phyloP scores from a whole-genome alignment of 352 stramenopile genomes.

The Phytophthora hybrid region DNA sequence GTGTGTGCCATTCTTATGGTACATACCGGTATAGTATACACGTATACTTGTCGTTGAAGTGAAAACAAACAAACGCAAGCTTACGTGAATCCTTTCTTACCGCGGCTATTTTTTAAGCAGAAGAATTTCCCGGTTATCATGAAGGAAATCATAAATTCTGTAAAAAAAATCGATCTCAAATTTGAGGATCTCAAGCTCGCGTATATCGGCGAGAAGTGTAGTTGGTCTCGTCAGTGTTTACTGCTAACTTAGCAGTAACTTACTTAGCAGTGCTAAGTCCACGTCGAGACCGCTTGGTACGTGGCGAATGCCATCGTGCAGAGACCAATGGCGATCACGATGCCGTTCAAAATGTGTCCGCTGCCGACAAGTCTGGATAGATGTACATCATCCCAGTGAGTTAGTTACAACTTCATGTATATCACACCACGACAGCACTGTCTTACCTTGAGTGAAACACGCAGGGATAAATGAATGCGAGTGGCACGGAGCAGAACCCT shows the following conservation, averaged over 20 bases:
- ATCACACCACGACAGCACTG: not conserved
- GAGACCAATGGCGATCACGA: constrained; percentile 51
- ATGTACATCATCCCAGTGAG: not conserved
- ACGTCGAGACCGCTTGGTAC: constrained; percentile 55
- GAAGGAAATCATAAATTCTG: too few relatives aligned
- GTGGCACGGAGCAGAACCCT: constrained; percentile 71
- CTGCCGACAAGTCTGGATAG: constrained; percentile 42
- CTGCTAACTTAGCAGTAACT: too few relatives aligned
- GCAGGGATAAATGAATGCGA: constrained; percentile 76
- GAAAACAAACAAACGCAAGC: too few relatives aligned
- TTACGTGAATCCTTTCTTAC: too few relatives aligned
- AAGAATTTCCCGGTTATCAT: too few relatives aligned
- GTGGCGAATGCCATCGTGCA: constrained; percentile 66
- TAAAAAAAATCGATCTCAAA: too few relatives aligned
- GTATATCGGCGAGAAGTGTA: not conserved
- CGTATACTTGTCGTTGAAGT: too few relatives aligned
- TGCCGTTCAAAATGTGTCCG: constrained; percentile 49
- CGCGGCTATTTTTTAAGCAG: too few relatives aligned
- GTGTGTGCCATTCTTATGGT: not conserved
- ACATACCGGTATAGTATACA: not conserved
- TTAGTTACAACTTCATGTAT: not conserved
- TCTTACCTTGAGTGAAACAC: constrained; percentile 61
- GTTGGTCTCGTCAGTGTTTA: not conserved
- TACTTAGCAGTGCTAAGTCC: too few relatives aligned
- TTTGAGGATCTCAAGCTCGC: too few relatives aligned